Evolutionary conservation across 75 land plant species (phyloP).

Genomic region (Gnetum montanum): DNA sequence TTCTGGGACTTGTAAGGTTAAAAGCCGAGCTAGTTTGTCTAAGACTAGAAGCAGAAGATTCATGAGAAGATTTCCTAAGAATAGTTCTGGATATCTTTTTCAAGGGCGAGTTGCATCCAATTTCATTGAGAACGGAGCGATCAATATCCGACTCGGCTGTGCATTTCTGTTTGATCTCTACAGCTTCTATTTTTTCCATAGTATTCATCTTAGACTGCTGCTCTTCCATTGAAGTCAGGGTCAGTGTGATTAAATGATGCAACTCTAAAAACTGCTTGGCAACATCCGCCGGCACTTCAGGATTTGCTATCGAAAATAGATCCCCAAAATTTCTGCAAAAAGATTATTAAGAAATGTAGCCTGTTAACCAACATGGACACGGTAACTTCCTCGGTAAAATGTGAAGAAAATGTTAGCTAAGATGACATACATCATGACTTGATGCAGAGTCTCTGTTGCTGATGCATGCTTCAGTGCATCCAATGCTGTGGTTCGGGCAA

Average conservation of each 20-base stretch:
- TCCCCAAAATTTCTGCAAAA: constrained; percentile 5
- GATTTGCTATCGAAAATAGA: constrained; percentile 4
- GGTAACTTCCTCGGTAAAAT: neutral
- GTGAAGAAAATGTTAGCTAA: neutral
- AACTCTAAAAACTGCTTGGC: constrained; percentile 3
- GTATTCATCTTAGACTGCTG: neutral
- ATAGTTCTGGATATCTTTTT: constrained; percentile 1
- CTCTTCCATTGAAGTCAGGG: neutral
- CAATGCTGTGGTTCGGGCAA: constrained; percentile 3
- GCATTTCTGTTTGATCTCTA: neutral
- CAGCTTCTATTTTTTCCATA: neutral
- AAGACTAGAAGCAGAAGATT: neutral
- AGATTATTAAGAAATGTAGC: too few relatives aligned
- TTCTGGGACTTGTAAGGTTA: neutral
- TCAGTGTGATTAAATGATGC: constrained; percentile 2
- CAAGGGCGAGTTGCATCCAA: constrained; percentile 5
- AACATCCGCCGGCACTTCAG: neutral
- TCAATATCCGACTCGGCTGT: neutral
- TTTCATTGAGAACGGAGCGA: constrained; percentile 7
- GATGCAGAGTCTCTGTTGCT: constrained; percentile 4
- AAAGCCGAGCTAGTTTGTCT: too few relatives aligned
- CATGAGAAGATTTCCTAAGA: constrained; percentile 3
- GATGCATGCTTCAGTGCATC: constrained; percentile 7
- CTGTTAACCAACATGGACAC: neutral
- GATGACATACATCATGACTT: constrained; percentile 1